A percentile compares a stretch with the other conserved stretches of the same genome.
These are phyloP conservation scores for Candida suzukii DNA, from an alignment of 805 yeast species.

Conservation along the genomic window DNA sequence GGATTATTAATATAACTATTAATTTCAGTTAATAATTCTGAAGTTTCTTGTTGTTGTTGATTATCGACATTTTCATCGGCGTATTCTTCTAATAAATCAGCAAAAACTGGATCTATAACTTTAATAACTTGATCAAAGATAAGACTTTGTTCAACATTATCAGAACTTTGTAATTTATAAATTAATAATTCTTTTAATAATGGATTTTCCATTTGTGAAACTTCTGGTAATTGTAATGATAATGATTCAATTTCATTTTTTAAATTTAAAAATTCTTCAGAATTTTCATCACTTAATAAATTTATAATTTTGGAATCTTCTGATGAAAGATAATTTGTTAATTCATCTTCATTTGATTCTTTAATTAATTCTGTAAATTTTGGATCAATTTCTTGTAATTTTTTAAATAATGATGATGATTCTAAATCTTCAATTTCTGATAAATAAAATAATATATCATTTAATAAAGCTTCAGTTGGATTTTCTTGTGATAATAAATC, in stretches of 20 bases:
- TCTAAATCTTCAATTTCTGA: slow-evolving; percentile 15
- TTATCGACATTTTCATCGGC: neutral
- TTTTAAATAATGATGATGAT: neutral
- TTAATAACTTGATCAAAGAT: neutral
- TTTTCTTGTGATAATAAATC: neutral
- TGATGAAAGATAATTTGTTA: neutral
- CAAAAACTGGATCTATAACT: neutral
- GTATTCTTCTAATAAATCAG: neutral
- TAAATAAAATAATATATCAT: neutral
- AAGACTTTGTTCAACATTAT: neutral
- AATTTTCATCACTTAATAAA: neutral
- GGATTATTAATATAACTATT: neutral
- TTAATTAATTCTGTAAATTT: neutral
- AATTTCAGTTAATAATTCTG: neutral
- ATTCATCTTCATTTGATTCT: neutral
- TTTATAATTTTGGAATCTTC: neutral
- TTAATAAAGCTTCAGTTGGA: slow-evolving; percentile 9
- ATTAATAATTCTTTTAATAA: neutral
- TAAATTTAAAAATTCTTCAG: neutral
- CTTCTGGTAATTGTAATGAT: neutral
- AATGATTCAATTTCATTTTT: neutral
- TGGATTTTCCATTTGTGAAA: neutral
- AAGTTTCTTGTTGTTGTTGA: neutral
- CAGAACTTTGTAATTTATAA: neutral
- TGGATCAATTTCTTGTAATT: neutral